These are phyloP conservation scores for Rehmannia glutinosa DNA, from an alignment of 257 asterid genomes.

Conservation along the genomic window DNA sequence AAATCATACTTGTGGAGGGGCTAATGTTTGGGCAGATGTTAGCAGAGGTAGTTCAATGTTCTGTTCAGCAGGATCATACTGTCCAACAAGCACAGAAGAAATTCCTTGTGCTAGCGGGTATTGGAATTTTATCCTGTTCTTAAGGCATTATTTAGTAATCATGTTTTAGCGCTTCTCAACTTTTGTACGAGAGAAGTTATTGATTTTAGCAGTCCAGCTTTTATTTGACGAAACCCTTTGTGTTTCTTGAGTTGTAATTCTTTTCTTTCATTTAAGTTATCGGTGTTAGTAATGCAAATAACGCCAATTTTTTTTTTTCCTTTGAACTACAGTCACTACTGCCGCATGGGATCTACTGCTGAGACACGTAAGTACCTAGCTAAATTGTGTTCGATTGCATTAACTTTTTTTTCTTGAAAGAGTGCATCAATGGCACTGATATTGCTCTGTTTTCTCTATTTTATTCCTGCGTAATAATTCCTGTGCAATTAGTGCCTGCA, in stretches of 20 bases:
- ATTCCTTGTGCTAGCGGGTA: conserved; percentile 73
- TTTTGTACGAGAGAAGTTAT: neutral
- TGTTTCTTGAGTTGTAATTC: neutral
- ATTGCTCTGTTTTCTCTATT: too few species aligned
- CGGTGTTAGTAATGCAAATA: neutral
- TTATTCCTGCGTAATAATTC: too few species aligned
- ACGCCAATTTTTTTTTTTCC: conserved; percentile 1
- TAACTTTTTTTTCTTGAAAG: too few species aligned
- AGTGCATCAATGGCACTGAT: too few species aligned
- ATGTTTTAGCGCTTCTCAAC: neutral
- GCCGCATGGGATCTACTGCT: conserved; percentile 59
- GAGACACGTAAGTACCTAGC: conserved; percentile 38
- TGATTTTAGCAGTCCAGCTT: too few species aligned
- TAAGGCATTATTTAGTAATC: too few species aligned
- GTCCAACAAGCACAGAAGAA: conserved; percentile 67
- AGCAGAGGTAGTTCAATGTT: conserved; percentile 61
- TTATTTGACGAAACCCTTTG: neutral
- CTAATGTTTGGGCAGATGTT: conserved; percentile 87
- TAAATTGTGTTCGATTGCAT: neutral
- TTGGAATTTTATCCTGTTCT: neutral
- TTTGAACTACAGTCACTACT: conserved; percentile 50
- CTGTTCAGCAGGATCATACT: conserved; percentile 88
- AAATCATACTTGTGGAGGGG: conserved; percentile 89
- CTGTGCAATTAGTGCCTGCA: too few species aligned
- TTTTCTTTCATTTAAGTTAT: neutral